Evolutionary conservation across 495 filamentous ascomycete species (phyloP), one percentile per base, ranked within the genome.

Genomic region (Penicillium fimorum): DNA sequence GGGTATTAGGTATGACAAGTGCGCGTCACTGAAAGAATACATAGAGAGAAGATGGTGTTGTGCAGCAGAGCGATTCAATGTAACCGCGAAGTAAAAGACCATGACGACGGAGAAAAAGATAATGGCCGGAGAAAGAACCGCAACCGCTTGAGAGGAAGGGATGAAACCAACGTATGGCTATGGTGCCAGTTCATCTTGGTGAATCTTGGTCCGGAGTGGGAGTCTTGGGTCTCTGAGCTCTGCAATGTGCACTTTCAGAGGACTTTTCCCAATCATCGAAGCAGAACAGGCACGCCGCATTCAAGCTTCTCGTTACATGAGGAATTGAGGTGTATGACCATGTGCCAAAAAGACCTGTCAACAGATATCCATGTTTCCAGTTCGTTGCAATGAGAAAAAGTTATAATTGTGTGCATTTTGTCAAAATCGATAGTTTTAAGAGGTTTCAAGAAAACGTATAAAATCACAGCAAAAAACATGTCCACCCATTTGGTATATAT

Each of bases 161-260:
- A 24, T 48, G 11, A 4, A 25, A 43, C 30, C 15, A 47, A 40
- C 12, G 56, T 41, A 18, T 58, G 56, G 49, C 25, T 58, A 32
- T 58, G 49, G 49, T 58, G 56, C 18, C 56, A 53, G 17, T 53
- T 58, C 29, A 53, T 58, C 29, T 20, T 58, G 27, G 41, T 38
- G n/a, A 52, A 52, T 38, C 42, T 58, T 24, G 55, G 56, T 0
- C 48, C 43, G 32, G 33, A 41, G 18, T 58, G 49, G 56, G 33
- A 46, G 6, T 13, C 18, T n/a, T 58, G 48, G 49, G 13, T 58
- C 22, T 33, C 32, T 35, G 49, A 33, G 17, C 12, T 45, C 11
- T 47, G 41, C 44, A 8, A 27, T 41, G 13, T 20, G 22, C 29
- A 38, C 18, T 15, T 37, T 47, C 10, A 13, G 15, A 5, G 20